phyloP scores from a whole-genome alignment of 805 yeast genomes.

The Ogataea henricii region DNA sequence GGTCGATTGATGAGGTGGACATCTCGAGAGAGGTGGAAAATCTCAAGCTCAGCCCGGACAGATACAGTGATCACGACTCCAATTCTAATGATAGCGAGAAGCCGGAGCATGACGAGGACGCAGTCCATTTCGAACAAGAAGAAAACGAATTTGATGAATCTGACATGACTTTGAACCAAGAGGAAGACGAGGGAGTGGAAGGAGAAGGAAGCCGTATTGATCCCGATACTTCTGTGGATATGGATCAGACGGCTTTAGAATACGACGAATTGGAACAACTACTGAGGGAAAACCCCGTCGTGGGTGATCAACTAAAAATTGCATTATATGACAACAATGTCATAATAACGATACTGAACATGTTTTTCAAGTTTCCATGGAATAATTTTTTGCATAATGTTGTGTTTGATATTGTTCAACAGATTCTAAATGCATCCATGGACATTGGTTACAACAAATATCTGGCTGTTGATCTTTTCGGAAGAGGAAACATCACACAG shows the following conservation, averaged over 20 bases:
- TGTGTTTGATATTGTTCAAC: slow-evolving; percentile 95
- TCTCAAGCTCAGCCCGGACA: slow-evolving; percentile 27
- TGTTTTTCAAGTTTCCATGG: slow-evolving; percentile 89
- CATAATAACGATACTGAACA: slow-evolving; percentile 60
- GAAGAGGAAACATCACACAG: slow-evolving; percentile 59
- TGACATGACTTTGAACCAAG: slow-evolving; percentile 26
- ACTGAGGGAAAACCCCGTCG: slow-evolving; percentile 54
- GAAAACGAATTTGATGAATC: slow-evolving; percentile 31
- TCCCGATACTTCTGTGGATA: slow-evolving; percentile 31
- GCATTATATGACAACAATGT: slow-evolving; percentile 75
- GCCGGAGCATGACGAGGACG: slow-evolving; percentile 8
- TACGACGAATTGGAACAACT: slow-evolving; percentile 30
- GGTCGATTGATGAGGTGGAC: slow-evolving; percentile 35
- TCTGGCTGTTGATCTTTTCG: slow-evolving; percentile 69
- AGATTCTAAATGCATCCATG: slow-evolving; percentile 79
- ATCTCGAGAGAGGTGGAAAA: slow-evolving; percentile 37
- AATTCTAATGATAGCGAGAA: slow-evolving; percentile 1
- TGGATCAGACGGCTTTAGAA: slow-evolving; percentile 24
- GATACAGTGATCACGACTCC: slow-evolving; percentile 6
- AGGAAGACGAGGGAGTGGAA: slow-evolving; percentile 19
- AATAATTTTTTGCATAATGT: slow-evolving; percentile 96
- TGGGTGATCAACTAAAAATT: slow-evolving; percentile 87
- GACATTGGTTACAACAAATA: slow-evolving; percentile 84
- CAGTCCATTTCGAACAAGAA: slow-evolving; percentile 12
- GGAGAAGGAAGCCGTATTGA: slow-evolving; percentile 31